Conservation (phyloP, 345 rosid genomes). For the Eucalyptus sp. region DNA sequence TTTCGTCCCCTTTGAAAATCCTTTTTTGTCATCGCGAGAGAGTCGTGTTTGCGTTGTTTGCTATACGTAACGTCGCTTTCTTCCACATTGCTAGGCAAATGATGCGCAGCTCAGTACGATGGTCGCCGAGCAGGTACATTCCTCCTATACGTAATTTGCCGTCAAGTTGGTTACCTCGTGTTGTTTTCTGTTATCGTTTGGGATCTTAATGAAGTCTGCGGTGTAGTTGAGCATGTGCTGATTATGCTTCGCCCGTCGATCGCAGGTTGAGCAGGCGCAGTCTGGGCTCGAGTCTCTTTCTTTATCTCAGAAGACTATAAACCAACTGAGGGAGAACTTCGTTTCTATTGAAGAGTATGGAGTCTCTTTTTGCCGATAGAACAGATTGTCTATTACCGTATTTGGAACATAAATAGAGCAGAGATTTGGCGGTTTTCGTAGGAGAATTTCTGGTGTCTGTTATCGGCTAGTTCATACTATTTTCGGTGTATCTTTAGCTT, state of each 20-base stretch:
- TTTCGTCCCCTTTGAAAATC: background rate
- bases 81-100: constrained; percentile 47
- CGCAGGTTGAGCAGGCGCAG: constrained; percentile 89
- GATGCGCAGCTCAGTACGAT: constrained; percentile 98
- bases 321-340: constrained; percentile 72
- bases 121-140: constrained; percentile 92
- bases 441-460: background rate
- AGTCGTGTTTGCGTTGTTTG: background rate
- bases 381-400: background rate
- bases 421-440: background rate
- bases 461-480: background rate
- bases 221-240: background rate
- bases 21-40: background rate
- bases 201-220: background rate
- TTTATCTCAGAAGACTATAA: constrained; percentile 59
- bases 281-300: constrained; percentile 69
- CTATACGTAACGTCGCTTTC: background rate
- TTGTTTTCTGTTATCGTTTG: background rate
- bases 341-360: constrained; percentile 66
- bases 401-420: background rate
- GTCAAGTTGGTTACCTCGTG: background rate
- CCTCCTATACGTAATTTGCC: background rate
- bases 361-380: background rate
- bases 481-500: background rate
- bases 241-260: background rate